Evolutionary conservation across 2,329 filamentous ascomycete species (phyloP).

Genomic region (Stemphylium lycopersici): DNA sequence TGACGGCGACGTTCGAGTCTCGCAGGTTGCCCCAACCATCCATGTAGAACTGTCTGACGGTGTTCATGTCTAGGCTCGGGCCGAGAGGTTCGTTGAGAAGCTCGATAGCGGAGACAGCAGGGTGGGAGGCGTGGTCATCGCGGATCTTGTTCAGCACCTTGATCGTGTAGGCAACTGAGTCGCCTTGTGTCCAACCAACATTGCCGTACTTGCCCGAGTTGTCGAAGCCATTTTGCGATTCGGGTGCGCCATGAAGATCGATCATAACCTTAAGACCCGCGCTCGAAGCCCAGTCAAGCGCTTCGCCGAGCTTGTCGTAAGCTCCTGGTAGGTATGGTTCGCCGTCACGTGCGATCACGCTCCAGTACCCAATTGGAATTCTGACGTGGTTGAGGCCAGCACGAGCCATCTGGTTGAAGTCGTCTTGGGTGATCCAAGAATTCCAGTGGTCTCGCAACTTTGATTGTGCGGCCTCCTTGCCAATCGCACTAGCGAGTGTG

Average conservation of each 20-base stretch:
- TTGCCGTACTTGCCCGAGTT: slow-evolving; percentile 63
- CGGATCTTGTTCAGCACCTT: slow-evolving; percentile 55
- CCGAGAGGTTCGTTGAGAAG: slow-evolving; percentile 58
- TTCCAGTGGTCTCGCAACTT: slow-evolving; percentile 64
- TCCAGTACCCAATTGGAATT: slow-evolving; percentile 72
- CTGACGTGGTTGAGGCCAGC: slow-evolving; percentile 67
- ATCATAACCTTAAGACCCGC: slow-evolving; percentile 69
- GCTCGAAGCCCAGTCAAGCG: slow-evolving; percentile 64
- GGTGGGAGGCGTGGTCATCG: slow-evolving; percentile 53
- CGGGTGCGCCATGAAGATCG: slow-evolving; percentile 70
- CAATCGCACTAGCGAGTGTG: slow-evolving; percentile 58
- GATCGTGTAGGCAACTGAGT: slow-evolving; percentile 50
- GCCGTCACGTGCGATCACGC: slow-evolving; percentile 57
- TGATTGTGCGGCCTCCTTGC: slow-evolving; percentile 55
- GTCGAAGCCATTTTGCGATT: slow-evolving; percentile 71
- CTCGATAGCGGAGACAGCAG: slow-evolving; percentile 55
- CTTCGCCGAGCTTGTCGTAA: slow-evolving; percentile 62
- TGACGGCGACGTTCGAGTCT: slow-evolving; percentile 50
- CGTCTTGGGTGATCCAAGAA: slow-evolving; percentile 61
- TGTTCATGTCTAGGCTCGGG: slow-evolving; percentile 50
- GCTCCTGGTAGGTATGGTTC: slow-evolving; percentile 70
- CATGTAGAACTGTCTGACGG: slow-evolving; percentile 55
- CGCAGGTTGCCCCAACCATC: slow-evolving; percentile 56
- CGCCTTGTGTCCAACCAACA: slow-evolving; percentile 55
- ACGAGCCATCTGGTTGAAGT: slow-evolving; percentile 62